These are phyloP conservation scores for Nemania sp. DNA, from an alignment of 2,329 filamentous ascomycete species.

Conservation along the genomic window DNA sequence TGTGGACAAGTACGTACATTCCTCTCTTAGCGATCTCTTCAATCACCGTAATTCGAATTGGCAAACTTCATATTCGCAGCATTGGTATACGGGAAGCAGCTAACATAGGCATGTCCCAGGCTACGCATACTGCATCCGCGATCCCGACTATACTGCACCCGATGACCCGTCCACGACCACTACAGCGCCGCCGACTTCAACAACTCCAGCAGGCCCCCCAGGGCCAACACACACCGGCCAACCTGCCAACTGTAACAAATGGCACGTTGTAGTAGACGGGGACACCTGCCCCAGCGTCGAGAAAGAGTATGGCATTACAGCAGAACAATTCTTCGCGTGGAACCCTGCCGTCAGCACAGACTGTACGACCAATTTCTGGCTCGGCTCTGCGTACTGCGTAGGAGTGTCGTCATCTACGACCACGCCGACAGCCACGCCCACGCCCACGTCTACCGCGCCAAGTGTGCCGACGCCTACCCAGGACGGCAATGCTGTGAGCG, in stretches of 20 bases:
- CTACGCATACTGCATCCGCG: constrained; percentile 13
- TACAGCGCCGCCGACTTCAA: not conserved
- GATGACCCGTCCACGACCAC: not conserved
- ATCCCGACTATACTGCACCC: not conserved
- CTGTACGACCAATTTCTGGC: constrained; percentile 44
- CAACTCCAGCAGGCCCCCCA: not conserved
- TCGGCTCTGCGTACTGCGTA: constrained; percentile 46
- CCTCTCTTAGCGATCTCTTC: not conserved
- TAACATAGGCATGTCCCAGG: not conserved
- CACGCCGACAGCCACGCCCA: not conserved
- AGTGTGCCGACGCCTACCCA: constrained; percentile 12
- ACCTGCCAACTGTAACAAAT: constrained; percentile 9
- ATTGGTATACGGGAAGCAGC: not conserved
- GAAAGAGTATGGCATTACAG: not conserved
- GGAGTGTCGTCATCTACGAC: constrained; percentile 31
- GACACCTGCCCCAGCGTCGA: constrained; percentile 3
- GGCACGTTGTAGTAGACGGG: constrained; percentile 7
- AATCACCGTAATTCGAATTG: not conserved
- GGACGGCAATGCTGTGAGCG: constrained; percentile 7
- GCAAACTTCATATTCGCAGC: too few relatives aligned
- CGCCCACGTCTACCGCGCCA: not conserved
- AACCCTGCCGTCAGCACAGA: constrained; percentile 39
- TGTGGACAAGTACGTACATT: constrained; percentile 2
- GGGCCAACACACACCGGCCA: not conserved
- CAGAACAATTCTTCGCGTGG: constrained; percentile 8